Base-by-base conservation (phyloP, 2,329 filamentous ascomycete genomes). In the Cladobotryum mycophilum region DNA sequence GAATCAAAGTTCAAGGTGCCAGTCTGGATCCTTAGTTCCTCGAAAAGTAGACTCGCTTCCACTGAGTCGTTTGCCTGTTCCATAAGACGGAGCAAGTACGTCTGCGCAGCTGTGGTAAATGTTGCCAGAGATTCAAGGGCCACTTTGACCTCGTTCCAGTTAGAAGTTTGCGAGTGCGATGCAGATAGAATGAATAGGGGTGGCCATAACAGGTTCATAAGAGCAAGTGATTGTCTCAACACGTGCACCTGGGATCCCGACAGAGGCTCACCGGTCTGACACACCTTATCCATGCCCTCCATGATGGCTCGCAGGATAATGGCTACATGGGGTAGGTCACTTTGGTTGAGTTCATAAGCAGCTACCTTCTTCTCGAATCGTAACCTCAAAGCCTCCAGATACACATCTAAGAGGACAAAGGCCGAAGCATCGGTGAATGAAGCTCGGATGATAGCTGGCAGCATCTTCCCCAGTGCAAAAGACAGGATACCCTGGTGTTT, bases 381-480 rank as follows among this genome's bases (percentile, higher is more conserved):
- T 12, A 60, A 56, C 25, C 65, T 61, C 8, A 80, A 52, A 2
- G 75, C 76, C 25, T 67, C 65, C 18, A 67, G 62, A 55, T 81
- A 81, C 15, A 78, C 68, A 41, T 79, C 71, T 6, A 82, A 56
- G 43, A 82, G 59, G 13, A 75, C 66, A 64, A 73, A 81, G 0
- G 70, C 70, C 12, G 69, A 61, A 3, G 59, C 59, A 11, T 61
- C 63, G 7, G 60, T 55, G 11, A 66, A 58, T 0, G 67, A 65
- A 1, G 73, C 70, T 41, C 60, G 66, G 12, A 81, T 61, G 4
- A 78, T 68, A n/a, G 77, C 74, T 0, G 80, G 79, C 3, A 83
- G 56, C 76, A 82, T 81, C 45, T 70, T 74, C 25, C 67, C 64
- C 25, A 81, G 48, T 50, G 78, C 63, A 55, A 82, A 82, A 0